phyloP scores from a whole-genome alignment of 495 filamentous ascomycete species.

The Xylaria longipes region DNA sequence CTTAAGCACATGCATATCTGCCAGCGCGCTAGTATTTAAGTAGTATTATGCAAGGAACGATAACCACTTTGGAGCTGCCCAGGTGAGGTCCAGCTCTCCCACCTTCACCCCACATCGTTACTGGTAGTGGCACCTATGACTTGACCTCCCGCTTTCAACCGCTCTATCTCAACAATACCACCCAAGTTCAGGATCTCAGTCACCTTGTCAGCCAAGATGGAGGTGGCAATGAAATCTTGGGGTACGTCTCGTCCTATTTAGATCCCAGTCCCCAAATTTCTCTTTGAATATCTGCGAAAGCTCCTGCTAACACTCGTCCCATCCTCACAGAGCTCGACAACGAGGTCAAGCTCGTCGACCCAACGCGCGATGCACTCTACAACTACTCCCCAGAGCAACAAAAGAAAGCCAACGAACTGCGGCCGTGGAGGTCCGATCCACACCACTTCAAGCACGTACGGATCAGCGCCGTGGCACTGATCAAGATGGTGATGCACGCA shows the following conservation, averaged over 20 bases:
- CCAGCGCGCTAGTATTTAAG: slow-evolving; percentile 2
- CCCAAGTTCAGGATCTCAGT: slow-evolving; percentile 2
- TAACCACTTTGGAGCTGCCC: background rate
- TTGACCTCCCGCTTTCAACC: slow-evolving; percentile 11
- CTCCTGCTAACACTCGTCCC: slow-evolving; percentile 28
- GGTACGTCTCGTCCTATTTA: slow-evolving; percentile 45
- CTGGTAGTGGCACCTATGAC: background rate
- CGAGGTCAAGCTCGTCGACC: slow-evolving; percentile 80
- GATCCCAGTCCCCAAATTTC: background rate
- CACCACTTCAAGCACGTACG: slow-evolving; percentile 92
- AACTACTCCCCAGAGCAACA: slow-evolving; percentile 72
- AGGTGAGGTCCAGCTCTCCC: slow-evolving; percentile 19
- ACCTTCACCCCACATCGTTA: slow-evolving; percentile 34
- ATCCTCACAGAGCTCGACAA: slow-evolving; percentile 81
- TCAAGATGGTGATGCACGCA: slow-evolving; percentile 99
- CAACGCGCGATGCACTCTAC: slow-evolving; percentile 89
- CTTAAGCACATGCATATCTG: background rate
- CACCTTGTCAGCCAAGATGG: slow-evolving; percentile 46
- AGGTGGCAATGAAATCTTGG: slow-evolving; percentile 66
- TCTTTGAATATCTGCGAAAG: background rate
- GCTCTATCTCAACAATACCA: slow-evolving; percentile 5
- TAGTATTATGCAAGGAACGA: slow-evolving; percentile 1
- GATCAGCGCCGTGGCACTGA: slow-evolving; percentile 88
- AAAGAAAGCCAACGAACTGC: slow-evolving; percentile 61
- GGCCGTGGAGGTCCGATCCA: slow-evolving; percentile 83